phyloP scores from a whole-genome alignment of 2,329 filamentous ascomycete genomes.

The Sclerotiophoma versabilis region DNA sequence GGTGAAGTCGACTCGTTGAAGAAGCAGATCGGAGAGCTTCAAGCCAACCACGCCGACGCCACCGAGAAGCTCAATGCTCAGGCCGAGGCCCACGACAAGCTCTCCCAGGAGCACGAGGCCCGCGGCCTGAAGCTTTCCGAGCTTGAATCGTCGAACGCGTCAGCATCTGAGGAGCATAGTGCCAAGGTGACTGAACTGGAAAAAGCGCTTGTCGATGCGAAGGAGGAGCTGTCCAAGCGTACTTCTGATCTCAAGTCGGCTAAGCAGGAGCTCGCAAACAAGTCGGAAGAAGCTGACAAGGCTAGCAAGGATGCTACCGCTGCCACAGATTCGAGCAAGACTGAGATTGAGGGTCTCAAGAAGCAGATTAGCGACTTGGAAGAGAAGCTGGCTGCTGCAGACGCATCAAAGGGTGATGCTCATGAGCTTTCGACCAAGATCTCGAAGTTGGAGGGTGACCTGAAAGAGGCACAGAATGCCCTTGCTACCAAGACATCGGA shows the following conservation, averaged over 20 bases:
- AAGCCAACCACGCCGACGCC: constrained; percentile 25
- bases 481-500: constrained; percentile 34
- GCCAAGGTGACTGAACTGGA: constrained; percentile 29
- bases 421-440: constrained; percentile 38
- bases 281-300: constrained; percentile 20
- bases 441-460: constrained; percentile 34
- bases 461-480: constrained; percentile 36
- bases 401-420: constrained; percentile 35
- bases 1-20: constrained; percentile 31
- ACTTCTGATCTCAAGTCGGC: constrained; percentile 39
- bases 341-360: constrained; percentile 32
- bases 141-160: constrained; percentile 25
- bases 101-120: constrained; percentile 28
- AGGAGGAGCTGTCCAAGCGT: constrained; percentile 33
- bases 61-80: constrained; percentile 25
- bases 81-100: constrained; percentile 29
- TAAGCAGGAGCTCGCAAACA: constrained; percentile 18
- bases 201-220: constrained; percentile 18
- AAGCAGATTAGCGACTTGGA: constrained; percentile 33
- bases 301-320: constrained; percentile 30
- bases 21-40: constrained; percentile 31
- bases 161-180: constrained; percentile 28
- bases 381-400: constrained; percentile 32
- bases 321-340: constrained; percentile 29
- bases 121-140: constrained; percentile 27